Evolutionary conservation across 306 rosid genomes (phyloP), one percentile per base, ranked within the genome.

Genomic region (Astragalus membranaceus): DNA sequence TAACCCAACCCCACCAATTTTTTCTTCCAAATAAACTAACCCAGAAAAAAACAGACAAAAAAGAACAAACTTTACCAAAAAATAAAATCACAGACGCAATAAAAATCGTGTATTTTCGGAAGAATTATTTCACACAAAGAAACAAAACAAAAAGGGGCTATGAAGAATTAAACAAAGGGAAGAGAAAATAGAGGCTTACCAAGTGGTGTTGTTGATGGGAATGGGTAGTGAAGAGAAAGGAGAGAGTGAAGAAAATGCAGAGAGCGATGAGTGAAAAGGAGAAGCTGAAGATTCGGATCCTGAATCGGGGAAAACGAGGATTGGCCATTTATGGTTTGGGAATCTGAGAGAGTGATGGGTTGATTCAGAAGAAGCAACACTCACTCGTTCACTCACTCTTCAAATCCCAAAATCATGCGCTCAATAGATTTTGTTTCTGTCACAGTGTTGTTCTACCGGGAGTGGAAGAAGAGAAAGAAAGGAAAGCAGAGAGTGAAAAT

Each of bases 221-320:
- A 52, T 61, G 56, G 36, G 78, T 11, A 49, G 92, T 60, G 88
- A 81, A 75, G 84, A 83, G 15, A 73, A 85, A 82, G 10, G 91
- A 83, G 81, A 83, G 33, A 62, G 84, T 11, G 84, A 87, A 50
- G 74, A 87, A 60, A 71, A 82, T 55, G 82, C 81, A 44, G 60
- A 86, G 50, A 12, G 73, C 74, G 26, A 92, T 71, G 8, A 81
- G 52, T 58, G 80, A 83, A 85, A 86, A 81, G 11, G 70, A 42
- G 78, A 70, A 55, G 59, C 58, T 51, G 42, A 79, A 78, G 64
- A 43, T 48, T 54, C 67, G 75, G 85, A 70, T 69, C 75, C 72
- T 69, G 23, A 73, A 48, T 16, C 75, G 82, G 14, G 73, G 62
- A 43, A 71, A 11, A 26, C 76, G 78, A 74, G 51, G 60, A 17